Percentiles rank a stretch among this genome's conserved stretches.
Evolutionary conservation across 257 asterid genomes (phyloP).

Genomic region (Solanum clarkiae): DNA sequence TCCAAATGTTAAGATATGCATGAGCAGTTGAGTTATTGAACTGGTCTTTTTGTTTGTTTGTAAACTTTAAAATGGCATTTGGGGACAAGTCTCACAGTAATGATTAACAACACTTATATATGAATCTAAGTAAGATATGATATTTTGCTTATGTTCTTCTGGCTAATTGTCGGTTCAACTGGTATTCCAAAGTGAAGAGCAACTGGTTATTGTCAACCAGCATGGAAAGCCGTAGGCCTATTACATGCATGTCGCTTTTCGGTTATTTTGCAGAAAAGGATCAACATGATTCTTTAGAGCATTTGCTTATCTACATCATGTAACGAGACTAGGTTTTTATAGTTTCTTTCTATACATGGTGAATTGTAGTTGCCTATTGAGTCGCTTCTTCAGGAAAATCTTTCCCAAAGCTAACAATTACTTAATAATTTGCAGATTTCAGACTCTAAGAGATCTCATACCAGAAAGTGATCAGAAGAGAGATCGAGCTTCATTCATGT

Average conservation of each 20-base stretch:
- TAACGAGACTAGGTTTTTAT: neutral
- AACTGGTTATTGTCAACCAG: neutral
- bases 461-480: slow-evolving; percentile 80
- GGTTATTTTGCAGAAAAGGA: neutral
- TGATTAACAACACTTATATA: neutral
- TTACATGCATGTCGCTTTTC: neutral
- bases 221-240: neutral
- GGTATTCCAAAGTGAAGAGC: neutral
- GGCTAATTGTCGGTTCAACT: neutral
- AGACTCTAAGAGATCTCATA: slow-evolving; percentile 51
- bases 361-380: neutral
- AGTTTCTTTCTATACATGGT: neutral
- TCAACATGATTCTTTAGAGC: neutral
- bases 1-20: neutral
- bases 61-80: neutral
- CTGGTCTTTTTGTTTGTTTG: neutral
- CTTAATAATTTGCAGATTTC: slow-evolving; percentile 41
- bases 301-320: neutral
- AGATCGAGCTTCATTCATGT: slow-evolving; percentile 71
- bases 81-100: neutral
- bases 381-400: neutral
- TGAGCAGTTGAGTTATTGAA: neutral
- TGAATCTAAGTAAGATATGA: neutral
- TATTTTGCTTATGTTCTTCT: neutral
- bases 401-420: neutral